phyloP scores from a whole-genome alignment of 1,284 basidiomycete genomes.

The Ustilago loliicola region DNA sequence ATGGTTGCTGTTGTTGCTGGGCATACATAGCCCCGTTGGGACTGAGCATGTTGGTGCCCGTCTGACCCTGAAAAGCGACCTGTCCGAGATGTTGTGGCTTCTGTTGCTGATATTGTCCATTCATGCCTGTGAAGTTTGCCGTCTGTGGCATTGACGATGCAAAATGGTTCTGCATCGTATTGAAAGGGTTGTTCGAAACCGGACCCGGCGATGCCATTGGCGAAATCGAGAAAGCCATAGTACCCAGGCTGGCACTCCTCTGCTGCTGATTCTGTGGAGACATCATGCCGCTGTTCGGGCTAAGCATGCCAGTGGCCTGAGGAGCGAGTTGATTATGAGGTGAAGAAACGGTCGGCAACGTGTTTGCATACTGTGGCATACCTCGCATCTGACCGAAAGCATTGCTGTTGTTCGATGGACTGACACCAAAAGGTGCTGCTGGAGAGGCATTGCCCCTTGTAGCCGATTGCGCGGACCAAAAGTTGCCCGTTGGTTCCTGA shows the following conservation, averaged over 20 bases:
- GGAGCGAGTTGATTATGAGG: slow-evolving; percentile 9
- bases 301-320: slow-evolving; percentile 35
- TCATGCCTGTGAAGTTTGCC: not conserved
- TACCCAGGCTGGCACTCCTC: slow-evolving; percentile 40
- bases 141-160: slow-evolving; percentile 23
- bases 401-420: slow-evolving; percentile 22
- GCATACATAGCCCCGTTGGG: slow-evolving; percentile 17
- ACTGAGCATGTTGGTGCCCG: slow-evolving; percentile 9
- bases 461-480: slow-evolving; percentile 27
- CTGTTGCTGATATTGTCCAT: slow-evolving; percentile 26
- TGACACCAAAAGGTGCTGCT: slow-evolving; percentile 20
- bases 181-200: slow-evolving; percentile 35
- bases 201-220: slow-evolving; percentile 32
- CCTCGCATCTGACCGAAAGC: slow-evolving; percentile 16
- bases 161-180: slow-evolving; percentile 17
- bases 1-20: slow-evolving; percentile 24
- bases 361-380: slow-evolving; percentile 37
- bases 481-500: slow-evolving; percentile 40
- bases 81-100: slow-evolving; percentile 40
- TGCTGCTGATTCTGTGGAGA: slow-evolving; percentile 43
- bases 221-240: slow-evolving; percentile 48
- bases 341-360: slow-evolving; percentile 13
- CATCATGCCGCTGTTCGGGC: slow-evolving; percentile 27
- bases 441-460: slow-evolving; percentile 11
- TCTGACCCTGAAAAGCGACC: slow-evolving; percentile 29